Evolutionary conservation across 176 grass and related monocot genomes (phyloP).

Genomic region (Zoysia pacifica): DNA sequence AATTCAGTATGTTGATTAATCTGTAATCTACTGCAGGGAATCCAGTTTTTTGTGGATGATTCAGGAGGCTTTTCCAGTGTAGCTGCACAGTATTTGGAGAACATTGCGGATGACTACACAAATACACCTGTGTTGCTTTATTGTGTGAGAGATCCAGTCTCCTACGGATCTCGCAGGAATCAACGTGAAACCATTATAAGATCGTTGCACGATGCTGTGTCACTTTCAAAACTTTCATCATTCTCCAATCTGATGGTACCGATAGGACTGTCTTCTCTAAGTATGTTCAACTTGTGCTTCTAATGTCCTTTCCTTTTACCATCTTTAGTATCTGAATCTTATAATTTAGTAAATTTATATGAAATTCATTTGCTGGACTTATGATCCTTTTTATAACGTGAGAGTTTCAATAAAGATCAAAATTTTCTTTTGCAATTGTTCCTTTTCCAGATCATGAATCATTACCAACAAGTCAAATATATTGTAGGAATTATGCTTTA

Average conservation of each 20-base stretch:
- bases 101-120: slow-evolving; percentile 88
- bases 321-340: slow-evolving; percentile 10
- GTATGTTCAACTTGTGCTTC: slow-evolving; percentile 37
- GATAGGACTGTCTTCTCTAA: slow-evolving; percentile 79
- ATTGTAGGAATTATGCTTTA: not conserved
- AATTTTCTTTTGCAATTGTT: slow-evolving; percentile 17
- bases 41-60: slow-evolving; percentile 74
- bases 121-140: slow-evolving; percentile 82
- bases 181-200: slow-evolving; percentile 62
- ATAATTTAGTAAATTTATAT: slow-evolving; percentile 26
- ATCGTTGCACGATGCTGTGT: slow-evolving; percentile 80
- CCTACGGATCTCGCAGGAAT: slow-evolving; percentile 51
- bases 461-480: slow-evolving; percentile 18
- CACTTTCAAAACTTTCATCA: slow-evolving; percentile 78
- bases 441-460: slow-evolving; percentile 1
- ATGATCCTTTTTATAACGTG: not conserved
- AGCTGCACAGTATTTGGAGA: slow-evolving; percentile 76
- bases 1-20: slow-evolving; percentile 21
- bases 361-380: slow-evolving; percentile 2
- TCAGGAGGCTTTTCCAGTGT: slow-evolving; percentile 72
- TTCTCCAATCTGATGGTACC: slow-evolving; percentile 83
- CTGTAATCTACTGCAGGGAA: slow-evolving; percentile 61
- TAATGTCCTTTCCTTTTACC: not conserved
- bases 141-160: slow-evolving; percentile 62
- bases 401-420: not conserved